Evolutionary conservation across 164 flowering plant species (phyloP), one percentile per base, ranked within the genome.

Genomic region (Stephania cephalantha): DNA sequence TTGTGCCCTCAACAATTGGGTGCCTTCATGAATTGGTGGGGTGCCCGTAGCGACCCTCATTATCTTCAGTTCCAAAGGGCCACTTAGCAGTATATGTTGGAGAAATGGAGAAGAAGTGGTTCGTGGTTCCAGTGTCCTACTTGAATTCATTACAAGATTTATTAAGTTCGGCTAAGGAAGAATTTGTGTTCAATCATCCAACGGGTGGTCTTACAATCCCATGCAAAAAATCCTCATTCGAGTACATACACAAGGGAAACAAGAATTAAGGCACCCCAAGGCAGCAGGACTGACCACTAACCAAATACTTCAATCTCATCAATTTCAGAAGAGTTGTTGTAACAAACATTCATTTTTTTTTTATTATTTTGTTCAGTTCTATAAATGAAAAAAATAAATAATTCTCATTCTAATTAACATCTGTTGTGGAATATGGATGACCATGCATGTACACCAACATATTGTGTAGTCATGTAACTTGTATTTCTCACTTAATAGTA

Each of bases 41-140:
- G n/a, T n/a, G n/a, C n/a, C n/a, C n/a, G n/a, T n/a, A n/a, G n/a
- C n/a, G n/a, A n/a, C n/a, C n/a, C n/a, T n/a, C n/a, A 46, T 73
- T 73, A 45, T 73, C 63, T 64, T 29, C 75, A 76, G 78, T 79
- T 22, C 85, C 83, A 12, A 81, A 83, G 71, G 87, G 87, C 22
- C 79, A 82, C 71, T n/a, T 80, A 15, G 83, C 78, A 22, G 83
- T 83, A 35, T 85, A 85, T 63, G 84, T 85, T 22, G 87, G 85
- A 58, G 80, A 81, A 29, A 58, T 0, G 9, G 65, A 75, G 20
- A 73, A 79, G 81, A 81, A 78, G 71, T 52, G 82, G 42, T 81
- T 74, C 68, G 76, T 81, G 5, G 79, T 55, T 12, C 63, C 63
- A 9, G 17, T 55, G n/a, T 55, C 8, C 61, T 55, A 55, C 63